Conservation (phyloP, 306 rosid species). For the Potentilla sterilis region DNA sequence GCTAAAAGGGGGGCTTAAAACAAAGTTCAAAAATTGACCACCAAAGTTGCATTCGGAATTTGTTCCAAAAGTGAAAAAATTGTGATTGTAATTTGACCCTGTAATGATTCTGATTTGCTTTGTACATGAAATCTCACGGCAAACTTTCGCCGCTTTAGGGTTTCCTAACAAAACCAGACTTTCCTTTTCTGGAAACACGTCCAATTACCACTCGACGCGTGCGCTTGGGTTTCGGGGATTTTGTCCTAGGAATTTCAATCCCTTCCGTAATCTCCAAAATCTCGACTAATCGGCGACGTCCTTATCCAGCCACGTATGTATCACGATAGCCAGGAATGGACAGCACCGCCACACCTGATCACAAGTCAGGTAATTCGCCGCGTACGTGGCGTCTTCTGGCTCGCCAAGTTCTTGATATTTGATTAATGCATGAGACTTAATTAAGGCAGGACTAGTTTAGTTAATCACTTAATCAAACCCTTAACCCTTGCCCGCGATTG, state of each 20-base stretch:
- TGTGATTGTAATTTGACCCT: background rate
- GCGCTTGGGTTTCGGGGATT: background rate
- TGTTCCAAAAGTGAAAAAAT: background rate
- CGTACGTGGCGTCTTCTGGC: background rate
- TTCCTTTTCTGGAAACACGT: background rate
- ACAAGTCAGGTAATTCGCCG: background rate
- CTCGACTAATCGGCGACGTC: background rate
- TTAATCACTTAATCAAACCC: background rate
- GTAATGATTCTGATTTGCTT: background rate
- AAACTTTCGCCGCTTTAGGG: background rate
- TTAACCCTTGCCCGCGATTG: too few species aligned
- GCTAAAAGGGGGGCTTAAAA: background rate
- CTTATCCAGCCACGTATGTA: conserved; percentile 18
- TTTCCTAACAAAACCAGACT: background rate
- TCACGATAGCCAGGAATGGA: background rate
- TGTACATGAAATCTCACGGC: background rate
- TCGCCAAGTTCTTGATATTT: background rate
- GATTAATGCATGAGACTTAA: background rate
- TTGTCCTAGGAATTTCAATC: conserved; percentile 15
- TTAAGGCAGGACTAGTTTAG: background rate
- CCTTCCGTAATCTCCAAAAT: conserved; percentile 6
- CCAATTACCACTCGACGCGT: conserved; percentile 9
- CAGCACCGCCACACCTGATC: conserved; percentile 20
- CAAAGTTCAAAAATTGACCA: background rate
- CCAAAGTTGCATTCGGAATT: background rate